Base-by-base conservation (phyloP, 2,329 filamentous ascomycete species). In the Colletotrichum musae region DNA sequence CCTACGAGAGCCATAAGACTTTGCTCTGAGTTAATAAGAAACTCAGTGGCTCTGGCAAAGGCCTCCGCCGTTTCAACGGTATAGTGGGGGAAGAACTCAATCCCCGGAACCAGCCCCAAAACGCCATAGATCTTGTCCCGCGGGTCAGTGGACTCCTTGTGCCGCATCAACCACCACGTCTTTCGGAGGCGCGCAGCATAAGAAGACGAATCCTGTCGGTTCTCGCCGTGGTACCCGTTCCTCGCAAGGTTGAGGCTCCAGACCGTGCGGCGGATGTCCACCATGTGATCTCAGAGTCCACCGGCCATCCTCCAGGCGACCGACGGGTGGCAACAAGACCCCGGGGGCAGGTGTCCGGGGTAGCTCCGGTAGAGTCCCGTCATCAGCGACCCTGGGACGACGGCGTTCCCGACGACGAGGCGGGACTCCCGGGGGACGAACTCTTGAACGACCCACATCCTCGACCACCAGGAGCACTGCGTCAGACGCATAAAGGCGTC, bases 371-470 rank as follows among this genome's bases (percentile, higher is more conserved):
- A 50, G 47, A 21, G 6, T 3, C n/a, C n/a, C 12, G 47, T 21
- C 4, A 50, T 50, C 47, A 50, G 18, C 1, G 2, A 6, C 6
- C 47, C 47, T 1, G 47, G 47, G 1, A 21, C 47, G 21, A 18
- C n/a, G 21, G 12, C 21, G 9, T 50, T 50, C 9, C 47, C 47
- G 9, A 50, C 12, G 18, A 50, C 18, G 21, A 50, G 47, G 6
- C 18, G 47, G 18, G 47, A 50, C 47, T 21, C 18, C 21, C 12
- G n/a, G 6, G 47, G 77, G 82, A 36, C 54, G 13, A 58, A 41
- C 43, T 58, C 43, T 36, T 43, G 54, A 6, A 58, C 54, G 39
- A 54, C 51, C 51, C 51, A 54, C 26, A 39, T 54, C 26, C 51
- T 54, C 12, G 24, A 36, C 26, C 26, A 54, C 51, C 51, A 54